phyloP scores from a whole-genome alignment of 257 asterid genomes.

The Solanum habrochaites region DNA sequence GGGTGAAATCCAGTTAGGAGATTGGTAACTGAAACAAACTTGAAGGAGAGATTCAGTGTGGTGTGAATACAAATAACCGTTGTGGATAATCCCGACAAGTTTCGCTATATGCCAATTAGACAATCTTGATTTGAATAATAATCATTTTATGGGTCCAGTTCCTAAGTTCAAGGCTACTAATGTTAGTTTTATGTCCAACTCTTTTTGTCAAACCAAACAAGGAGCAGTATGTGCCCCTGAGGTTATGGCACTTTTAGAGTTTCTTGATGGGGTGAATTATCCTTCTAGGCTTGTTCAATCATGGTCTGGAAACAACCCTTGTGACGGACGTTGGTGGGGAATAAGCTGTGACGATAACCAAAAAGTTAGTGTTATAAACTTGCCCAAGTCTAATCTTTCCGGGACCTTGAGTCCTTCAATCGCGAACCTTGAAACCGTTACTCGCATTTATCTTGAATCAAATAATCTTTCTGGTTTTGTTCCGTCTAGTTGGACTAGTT shows the following conservation, averaged over 20 bases:
- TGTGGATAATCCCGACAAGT: conserved; percentile 62
- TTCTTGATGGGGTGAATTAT: conserved; percentile 68
- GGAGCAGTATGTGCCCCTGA: conserved; percentile 48
- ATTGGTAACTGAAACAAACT: conserved; percentile 45
- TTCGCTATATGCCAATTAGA: conserved; percentile 35
- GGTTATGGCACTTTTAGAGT: conserved; percentile 58
- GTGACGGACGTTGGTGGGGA: conserved; percentile 54
- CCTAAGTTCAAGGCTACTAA: conserved; percentile 57
- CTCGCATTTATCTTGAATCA: conserved; percentile 36
- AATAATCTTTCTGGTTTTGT: conserved; percentile 55
- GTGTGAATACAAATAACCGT: conserved; percentile 63
- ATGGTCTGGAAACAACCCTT: conserved; percentile 74
- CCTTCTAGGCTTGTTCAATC: conserved; percentile 57
- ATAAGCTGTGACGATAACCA: conserved; percentile 44
- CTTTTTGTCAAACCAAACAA: conserved; percentile 41
- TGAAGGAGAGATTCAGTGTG: conserved; percentile 49
- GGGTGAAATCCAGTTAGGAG: conserved; percentile 59
- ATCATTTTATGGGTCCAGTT: conserved; percentile 67
- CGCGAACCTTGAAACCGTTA: conserved; percentile 48
- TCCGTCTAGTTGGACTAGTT: conserved; percentile 49
- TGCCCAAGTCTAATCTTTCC: conserved; percentile 48
- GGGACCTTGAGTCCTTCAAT: conserved; percentile 65
- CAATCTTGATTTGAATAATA: conserved; percentile 63
- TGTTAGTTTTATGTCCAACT: conserved; percentile 33
- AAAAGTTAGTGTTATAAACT: conserved; percentile 34